Evolutionary conservation across 495 filamentous ascomycete genomes (phyloP), one percentile per base, ranked within the genome.

Genomic region (Pyrenopolyporus hunteri): DNA sequence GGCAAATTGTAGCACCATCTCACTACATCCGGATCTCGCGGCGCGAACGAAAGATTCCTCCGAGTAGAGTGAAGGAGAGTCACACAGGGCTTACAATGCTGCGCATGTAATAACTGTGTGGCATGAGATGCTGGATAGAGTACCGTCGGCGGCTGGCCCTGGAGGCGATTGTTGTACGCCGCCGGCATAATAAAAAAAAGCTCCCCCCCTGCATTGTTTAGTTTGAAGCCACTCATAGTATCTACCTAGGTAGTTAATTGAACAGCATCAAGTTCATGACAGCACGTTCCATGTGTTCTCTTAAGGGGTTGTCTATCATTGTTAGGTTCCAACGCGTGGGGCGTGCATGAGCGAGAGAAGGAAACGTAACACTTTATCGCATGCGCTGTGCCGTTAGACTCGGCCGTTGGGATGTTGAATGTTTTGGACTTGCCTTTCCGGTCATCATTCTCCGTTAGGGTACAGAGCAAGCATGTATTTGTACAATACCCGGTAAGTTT

Each of bases 51-150:
- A 56, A 51, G 25, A 33, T 46, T 57, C 36, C 31, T 58, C 50
- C 57, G 53, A 35, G 31, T 4, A 42, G 52, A 43, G 66, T 62
- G 49, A 69, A 64, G 68, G 59, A 50, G 47, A 61, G 66, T 57
- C 52, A 53, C 33, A 33, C 37, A 29, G 53, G 25, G 13, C 23
- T 31, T 54, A 61, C 50, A 44, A 47, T 69, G 66, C 66, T 57
- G 44, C 50, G 53, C 64, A 63, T 39, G 63, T 58, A 50, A 53
- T 36, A 20, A 37, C 48, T 31, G 1, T 10, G 31, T 52, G 62
- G 59, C 59, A 67, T 71, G 66, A 69, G 63, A 67, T 64, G 69
- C 69, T 66, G 66, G 69, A 57, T 47, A 39, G 50, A 29, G 62
- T 49, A 32, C 29, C 50, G 50, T 39, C 45, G 39, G 44, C 32